Evolutionary conservation across 2,329 filamentous ascomycete species (phyloP), one percentile per base, ranked within the genome.

Genomic region (Aspergillus amoenus): DNA sequence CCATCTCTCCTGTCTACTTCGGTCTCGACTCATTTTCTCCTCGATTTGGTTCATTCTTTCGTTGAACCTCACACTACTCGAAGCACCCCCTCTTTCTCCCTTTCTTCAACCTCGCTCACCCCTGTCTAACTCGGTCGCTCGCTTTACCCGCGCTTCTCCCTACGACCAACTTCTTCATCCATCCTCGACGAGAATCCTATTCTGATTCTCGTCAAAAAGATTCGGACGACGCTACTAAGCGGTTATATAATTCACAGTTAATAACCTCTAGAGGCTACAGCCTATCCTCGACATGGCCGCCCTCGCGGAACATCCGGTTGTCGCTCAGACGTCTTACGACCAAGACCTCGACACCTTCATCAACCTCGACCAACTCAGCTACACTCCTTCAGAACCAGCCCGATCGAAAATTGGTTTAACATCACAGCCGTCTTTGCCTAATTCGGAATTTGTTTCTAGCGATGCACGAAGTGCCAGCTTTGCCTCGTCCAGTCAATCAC

Each of bases 261-360:
- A 27, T 18, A 5, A 11, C 11, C 8, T 37, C n/a, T 21, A 34
- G 30, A 18, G 27, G 17, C 27, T 13, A 21, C 13, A 34, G 4
- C 6, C 13, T 39, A 17, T 51, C 34, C 27, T 56, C 45, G 58
- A n/a, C 58, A 74, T 74, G 71, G 70, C 71, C 59, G 70, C 72
- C 47, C 66, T 75, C 50, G 67, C 70, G 57, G 72, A 75, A 59
- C 65, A 71, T 47, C 70, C 70, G 21, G 57, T 58, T 34, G 58
- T 70, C 52, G 60, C 70, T 34, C 64, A 68, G 11, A 64, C 68
- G 30, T 64, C 66, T 22, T 78, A 77, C 60, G 77, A 79, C 52
- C 70, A 74, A 58, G 77, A 79, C 49, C 73, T 79, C 62, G 77
- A 79, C 59, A 71, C 75, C 17, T 79, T 78, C 60, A 71, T 80